These are phyloP conservation scores for Populus deltoides DNA, from an alignment of 345 rosid species.

Conservation along the genomic window DNA sequence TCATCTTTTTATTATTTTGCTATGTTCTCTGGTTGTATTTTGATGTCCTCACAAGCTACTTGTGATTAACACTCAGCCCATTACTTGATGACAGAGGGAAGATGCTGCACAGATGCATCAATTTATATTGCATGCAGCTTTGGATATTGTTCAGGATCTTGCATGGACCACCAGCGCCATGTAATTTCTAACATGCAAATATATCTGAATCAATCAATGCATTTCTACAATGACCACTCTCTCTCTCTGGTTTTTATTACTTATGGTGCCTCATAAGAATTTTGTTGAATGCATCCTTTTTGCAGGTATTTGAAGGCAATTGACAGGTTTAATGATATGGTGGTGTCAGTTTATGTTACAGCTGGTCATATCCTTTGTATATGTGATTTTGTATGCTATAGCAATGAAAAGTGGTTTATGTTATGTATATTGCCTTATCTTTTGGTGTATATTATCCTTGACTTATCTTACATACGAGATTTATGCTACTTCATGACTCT, in stretches of 20 bases:
- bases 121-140: conserved; percentile 85
- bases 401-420: too few species aligned
- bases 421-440: not conserved
- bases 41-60: not conserved
- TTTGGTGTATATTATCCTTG: conserved; percentile 34
- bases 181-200: conserved; percentile 37
- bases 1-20: not conserved
- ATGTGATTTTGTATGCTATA: not conserved
- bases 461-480: conserved; percentile 67
- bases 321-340: conserved; percentile 89
- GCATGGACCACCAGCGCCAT: conserved; percentile 99
- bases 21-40: not conserved
- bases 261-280: too few species aligned
- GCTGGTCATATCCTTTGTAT: conserved; percentile 93
- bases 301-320: conserved; percentile 86
- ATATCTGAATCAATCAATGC: not conserved
- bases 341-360: conserved; percentile 91
- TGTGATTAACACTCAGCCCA: not conserved
- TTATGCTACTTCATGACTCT: conserved; percentile 95
- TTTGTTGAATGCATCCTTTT: not conserved
- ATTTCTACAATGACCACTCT: not conserved
- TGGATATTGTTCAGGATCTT: conserved; percentile 91
- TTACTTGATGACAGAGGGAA: conserved; percentile 67
- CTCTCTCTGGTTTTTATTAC: not conserved
- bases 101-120: conserved; percentile 97